A percentile compares a stretch with the other conserved stretches of the same genome.
These are phyloP conservation scores for Skeletonema tropicum DNA, from an alignment of 108 stramenopile genomes.

Conservation along the genomic window DNA sequence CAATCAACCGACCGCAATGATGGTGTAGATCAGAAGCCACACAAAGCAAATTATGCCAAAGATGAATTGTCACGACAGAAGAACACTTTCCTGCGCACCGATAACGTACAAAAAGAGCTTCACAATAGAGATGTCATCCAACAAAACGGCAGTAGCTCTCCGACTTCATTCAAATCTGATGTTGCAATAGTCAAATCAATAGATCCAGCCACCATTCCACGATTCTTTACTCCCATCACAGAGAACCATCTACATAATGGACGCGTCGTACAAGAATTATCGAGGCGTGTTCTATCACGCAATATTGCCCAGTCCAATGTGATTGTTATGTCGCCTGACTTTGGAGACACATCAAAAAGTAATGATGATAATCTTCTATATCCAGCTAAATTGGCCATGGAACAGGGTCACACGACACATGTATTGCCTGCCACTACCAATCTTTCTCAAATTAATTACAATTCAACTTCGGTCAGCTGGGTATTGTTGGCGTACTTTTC, in stretches of 20 bases:
- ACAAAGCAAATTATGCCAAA: too few species aligned
- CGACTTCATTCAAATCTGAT: too few species aligned
- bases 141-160: too few species aligned
- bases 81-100: too few species aligned
- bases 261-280: constrained; percentile 50
- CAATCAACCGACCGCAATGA: too few species aligned
- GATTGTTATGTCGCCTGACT: constrained; percentile 38
- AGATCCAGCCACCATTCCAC: neutral
- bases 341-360: neutral
- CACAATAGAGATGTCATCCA: too few species aligned
- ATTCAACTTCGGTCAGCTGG: constrained; percentile 32
- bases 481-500: constrained; percentile 32
- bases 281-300: constrained; percentile 41
- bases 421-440: constrained; percentile 7
- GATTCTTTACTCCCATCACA: neutral
- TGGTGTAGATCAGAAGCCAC: too few species aligned
- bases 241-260: constrained; percentile 23
- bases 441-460: constrained; percentile 16
- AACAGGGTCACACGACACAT: constrained; percentile 26
- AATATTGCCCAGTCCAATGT: constrained; percentile 54
- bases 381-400: constrained; percentile 23
- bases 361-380: neutral
- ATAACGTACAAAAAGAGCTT: too few species aligned
- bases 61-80: too few species aligned
- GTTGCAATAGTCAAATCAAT: too few species aligned